A percentile compares a stretch with the other conserved stretches of the same genome.
Evolutionary conservation across 2,329 filamentous ascomycete species (phyloP).

Genomic region (Paecilomyces sp.): DNA sequence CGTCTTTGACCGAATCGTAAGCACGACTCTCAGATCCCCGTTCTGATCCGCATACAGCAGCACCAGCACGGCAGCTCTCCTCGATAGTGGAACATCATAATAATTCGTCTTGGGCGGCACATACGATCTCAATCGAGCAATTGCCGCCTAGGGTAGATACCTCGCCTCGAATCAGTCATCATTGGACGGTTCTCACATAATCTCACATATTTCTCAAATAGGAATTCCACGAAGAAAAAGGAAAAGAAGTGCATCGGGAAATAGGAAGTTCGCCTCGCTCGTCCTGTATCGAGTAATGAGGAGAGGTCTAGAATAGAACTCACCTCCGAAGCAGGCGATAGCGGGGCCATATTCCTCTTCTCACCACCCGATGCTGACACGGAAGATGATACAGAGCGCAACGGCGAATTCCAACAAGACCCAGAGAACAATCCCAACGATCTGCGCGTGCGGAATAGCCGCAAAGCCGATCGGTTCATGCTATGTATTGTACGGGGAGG

Average conservation of each 20-base stretch:
- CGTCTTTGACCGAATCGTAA: constrained; percentile 55
- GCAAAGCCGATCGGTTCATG: background rate
- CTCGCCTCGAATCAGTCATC: background rate
- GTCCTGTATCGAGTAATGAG: background rate
- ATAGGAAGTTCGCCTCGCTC: background rate
- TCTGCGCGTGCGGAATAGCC: background rate
- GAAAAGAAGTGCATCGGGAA: background rate
- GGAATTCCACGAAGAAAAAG: background rate
- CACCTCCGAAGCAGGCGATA: constrained; percentile 7
- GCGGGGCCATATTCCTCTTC: constrained; percentile 9
- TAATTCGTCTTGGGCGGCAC: constrained; percentile 52
- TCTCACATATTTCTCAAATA: background rate
- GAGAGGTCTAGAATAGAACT: background rate
- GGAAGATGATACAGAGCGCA: background rate
- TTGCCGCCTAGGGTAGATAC: constrained; percentile 35
- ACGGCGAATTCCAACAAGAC: background rate
- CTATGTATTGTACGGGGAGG: background rate
- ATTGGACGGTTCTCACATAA: too few species aligned
- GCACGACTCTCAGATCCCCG: constrained; percentile 65
- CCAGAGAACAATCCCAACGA: background rate
- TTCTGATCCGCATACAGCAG: constrained; percentile 77
- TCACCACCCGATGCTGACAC: background rate
- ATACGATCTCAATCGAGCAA: constrained; percentile 51
- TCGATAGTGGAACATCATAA: constrained; percentile 48
- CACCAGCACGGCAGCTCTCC: constrained; percentile 79